Evolutionary conservation across 1,284 basidiomycete species (phyloP), one percentile per base, ranked within the genome.

Genomic region (Gymnopus androsaceus): DNA sequence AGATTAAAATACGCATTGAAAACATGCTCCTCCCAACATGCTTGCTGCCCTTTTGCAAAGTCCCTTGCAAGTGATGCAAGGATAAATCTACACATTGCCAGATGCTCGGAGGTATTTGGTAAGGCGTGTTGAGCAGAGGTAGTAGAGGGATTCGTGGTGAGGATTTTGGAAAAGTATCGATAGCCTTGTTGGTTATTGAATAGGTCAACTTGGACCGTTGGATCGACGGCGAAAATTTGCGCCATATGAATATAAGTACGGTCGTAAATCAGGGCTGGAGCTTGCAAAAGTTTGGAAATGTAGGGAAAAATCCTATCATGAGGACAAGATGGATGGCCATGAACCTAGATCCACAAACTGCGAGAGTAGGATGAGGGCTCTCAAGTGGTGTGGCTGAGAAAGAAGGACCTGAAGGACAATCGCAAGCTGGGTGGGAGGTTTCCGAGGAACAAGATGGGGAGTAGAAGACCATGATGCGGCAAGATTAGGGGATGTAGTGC

Each of bases 171-270:
- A 66, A 98, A 98, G 69, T 97, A 97, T 63, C 87, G 87, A 77
- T 90, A 95, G 0, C 92, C 93, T 57, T 86, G 83, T 54, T 75
- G 53, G 21, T 89, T 93, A 57, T 90, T 92, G 62, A 92, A 85
- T 5, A 99, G 75, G 67, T 99, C 96, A 42, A 88, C 82, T 69
- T 98, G 96, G 58, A 97, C 97, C 19, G 88, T 87, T 6, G 90
- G 87, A 70, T 98, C 97, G 28, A 98, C 95, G 2, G 96, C 96
- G 21, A 98, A 82, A 59, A 99, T 98, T 15, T 97, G 84, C 1
- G 96, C 97, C 97, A 99, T 60, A 99, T 98, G 76, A 98, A 99
- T 63, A 99, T 98, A 28, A 99, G 80, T n/a, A 99, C 95, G 97
- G 96, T 50, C 95, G 91, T 28, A 99, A 83, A 67, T 99, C 96